Conservation (phyloP, 2,329 filamentous ascomycete genomes). For the Aspergillus proliferans region DNA sequence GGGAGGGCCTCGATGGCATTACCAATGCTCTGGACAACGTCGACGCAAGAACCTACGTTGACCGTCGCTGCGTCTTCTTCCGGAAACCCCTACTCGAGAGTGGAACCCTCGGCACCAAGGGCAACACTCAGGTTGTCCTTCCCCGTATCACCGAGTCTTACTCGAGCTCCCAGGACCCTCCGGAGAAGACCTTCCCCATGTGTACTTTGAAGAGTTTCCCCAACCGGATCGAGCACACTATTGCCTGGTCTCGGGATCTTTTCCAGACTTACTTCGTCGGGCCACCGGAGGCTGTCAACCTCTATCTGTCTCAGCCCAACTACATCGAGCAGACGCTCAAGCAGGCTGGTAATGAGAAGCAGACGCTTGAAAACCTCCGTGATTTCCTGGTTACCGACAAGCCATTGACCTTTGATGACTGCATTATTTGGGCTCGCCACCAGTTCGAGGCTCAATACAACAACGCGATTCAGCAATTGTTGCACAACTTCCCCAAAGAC, state of each 20-base stretch:
- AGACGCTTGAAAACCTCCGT: constrained; percentile 80
- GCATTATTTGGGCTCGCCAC: constrained; percentile 87
- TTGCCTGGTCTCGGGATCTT: constrained; percentile 93
- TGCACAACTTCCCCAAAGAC: constrained; percentile 97
- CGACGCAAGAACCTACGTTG: constrained; percentile 92
- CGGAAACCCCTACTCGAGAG: constrained; percentile 93
- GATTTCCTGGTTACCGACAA: constrained; percentile 90
- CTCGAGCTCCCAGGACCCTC: constrained; percentile 92
- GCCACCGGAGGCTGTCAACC: constrained; percentile 86
- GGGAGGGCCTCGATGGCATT: constrained; percentile 78
- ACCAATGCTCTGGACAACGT: constrained; percentile 98
- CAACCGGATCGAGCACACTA: constrained; percentile 97
- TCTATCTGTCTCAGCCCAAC: constrained; percentile 85
- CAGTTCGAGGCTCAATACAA: constrained; percentile 96
- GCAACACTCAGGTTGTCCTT: constrained; percentile 93
- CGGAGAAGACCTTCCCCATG: constrained; percentile 98
- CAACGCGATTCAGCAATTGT: constrained; percentile 88
- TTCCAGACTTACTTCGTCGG: constrained; percentile 94
- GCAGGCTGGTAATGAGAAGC: constrained; percentile 91
- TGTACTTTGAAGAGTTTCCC: constrained; percentile 96
- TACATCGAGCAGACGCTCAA: constrained; percentile 83
- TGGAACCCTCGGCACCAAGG: constrained; percentile 96
- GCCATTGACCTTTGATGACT: constrained; percentile 88
- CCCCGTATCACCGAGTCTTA: constrained; percentile 93
- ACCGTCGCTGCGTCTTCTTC: constrained; percentile 96